Percentiles rank a stretch among this genome's conserved stretches.
Evolutionary conservation across 108 stramenopile genomes (phyloP).

Genomic region (Nannochloropsis salina): DNA sequence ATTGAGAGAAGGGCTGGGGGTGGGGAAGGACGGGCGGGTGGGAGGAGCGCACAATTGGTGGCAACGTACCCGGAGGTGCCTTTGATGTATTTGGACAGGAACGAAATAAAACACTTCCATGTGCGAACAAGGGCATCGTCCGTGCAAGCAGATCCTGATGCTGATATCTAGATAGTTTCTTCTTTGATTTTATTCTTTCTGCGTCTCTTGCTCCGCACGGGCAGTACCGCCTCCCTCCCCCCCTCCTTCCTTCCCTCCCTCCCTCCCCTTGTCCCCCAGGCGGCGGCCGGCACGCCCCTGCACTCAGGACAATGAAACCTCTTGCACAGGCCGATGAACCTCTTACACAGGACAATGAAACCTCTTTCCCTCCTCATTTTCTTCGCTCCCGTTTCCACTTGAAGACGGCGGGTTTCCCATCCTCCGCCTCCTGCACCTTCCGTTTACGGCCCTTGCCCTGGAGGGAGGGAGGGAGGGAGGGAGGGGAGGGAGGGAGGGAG

Average conservation of each 20-base stretch:
- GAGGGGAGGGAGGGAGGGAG: background rate
- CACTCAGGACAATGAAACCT: too few species aligned
- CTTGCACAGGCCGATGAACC: too few species aligned
- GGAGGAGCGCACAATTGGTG: background rate
- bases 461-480: slow-evolving; percentile 26
- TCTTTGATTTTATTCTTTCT: too few species aligned
- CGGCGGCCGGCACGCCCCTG: too few species aligned
- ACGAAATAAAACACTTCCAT: too few species aligned
- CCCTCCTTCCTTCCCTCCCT: background rate
- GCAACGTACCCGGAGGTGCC: too few species aligned
- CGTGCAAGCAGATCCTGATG: too few species aligned
- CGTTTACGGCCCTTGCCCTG: slow-evolving; percentile 75
- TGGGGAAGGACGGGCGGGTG: background rate
- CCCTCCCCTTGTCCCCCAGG: background rate
- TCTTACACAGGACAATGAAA: too few species aligned
- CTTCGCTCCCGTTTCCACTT: slow-evolving; percentile 56
- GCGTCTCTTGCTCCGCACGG: too few species aligned
- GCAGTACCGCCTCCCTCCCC: background rate
- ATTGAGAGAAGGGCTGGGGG: slow-evolving; percentile 8
- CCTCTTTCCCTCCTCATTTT: background rate
- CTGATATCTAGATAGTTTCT: too few species aligned
- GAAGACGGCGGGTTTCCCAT: slow-evolving; percentile 53
- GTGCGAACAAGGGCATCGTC: too few species aligned
- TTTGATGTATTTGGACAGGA: too few species aligned
- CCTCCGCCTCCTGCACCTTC: slow-evolving; percentile 61